Evolutionary conservation across 75 land plant genomes (phyloP).

Genomic region (Selaginella moellendorffii): DNA sequence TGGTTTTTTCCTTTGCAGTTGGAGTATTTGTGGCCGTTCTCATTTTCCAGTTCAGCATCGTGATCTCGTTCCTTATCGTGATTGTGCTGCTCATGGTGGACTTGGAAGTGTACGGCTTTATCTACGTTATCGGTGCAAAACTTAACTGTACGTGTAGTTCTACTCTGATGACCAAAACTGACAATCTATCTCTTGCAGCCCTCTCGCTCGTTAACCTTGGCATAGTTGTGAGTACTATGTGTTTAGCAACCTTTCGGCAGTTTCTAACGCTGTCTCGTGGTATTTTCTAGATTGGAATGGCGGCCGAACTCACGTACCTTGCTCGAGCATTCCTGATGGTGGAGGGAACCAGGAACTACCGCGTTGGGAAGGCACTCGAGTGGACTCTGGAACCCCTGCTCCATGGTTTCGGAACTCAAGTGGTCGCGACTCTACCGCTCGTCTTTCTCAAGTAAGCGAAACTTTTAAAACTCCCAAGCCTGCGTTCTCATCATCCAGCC

Average conservation of each 20-base stretch:
- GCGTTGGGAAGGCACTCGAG: not conserved
- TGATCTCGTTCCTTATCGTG: not conserved
- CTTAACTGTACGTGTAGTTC: not conserved
- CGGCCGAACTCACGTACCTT: not conserved
- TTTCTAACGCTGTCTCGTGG: not conserved
- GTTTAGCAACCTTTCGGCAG: not conserved
- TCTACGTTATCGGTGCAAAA: not conserved
- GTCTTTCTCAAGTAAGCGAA: not conserved
- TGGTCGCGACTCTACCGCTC: not conserved
- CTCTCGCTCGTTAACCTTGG: conserved; percentile 1
- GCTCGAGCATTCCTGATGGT: not conserved
- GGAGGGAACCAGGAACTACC: not conserved
- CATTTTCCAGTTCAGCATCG: not conserved
- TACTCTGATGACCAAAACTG: not conserved
- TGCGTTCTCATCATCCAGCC: not conserved
- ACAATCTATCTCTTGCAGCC: not conserved
- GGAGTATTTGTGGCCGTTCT: not conserved
- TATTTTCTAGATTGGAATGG: not conserved
- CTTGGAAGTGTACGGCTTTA: not conserved
- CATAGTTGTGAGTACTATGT: not conserved
- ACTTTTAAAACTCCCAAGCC: not conserved
- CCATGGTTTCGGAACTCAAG: not conserved
- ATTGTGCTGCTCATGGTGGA: not conserved
- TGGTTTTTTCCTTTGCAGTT: not conserved
- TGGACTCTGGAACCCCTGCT: not conserved